A percentile compares a stretch with the other conserved stretches of the same genome.
These are phyloP conservation scores for Cornus suecica DNA, from an alignment of 148 eudicot genomes.

Conservation along the genomic window DNA sequence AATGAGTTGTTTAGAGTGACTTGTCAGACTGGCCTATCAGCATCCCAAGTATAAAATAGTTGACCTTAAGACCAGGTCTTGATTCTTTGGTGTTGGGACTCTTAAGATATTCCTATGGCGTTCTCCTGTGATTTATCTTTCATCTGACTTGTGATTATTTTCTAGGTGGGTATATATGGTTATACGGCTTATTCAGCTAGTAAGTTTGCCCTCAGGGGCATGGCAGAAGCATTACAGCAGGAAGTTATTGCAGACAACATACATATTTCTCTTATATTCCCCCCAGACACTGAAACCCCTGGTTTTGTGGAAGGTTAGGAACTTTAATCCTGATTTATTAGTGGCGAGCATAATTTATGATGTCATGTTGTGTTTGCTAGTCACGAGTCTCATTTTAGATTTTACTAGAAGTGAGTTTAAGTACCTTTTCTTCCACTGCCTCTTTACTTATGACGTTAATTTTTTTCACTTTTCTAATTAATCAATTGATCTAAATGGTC, in stretches of 20 bases:
- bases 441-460: too few species aligned
- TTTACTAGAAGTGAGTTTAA: neutral
- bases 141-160: constrained; percentile 2
- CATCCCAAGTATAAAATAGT: neutral
- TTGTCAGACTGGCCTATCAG: too few species aligned
- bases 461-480: too few species aligned
- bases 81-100: neutral
- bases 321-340: neutral
- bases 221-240: constrained; percentile 92
- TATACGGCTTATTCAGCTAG: constrained; percentile 96
- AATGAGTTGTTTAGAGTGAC: too few species aligned
- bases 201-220: constrained; percentile 87
- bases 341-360: neutral
- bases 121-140: neutral
- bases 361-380: neutral
- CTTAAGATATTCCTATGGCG: neutral
- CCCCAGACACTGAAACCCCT: constrained; percentile 95
- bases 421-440: too few species aligned
- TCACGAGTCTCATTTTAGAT: neutral
- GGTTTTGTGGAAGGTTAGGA: constrained; percentile 72
- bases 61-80: neutral
- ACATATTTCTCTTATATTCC: constrained; percentile 81
- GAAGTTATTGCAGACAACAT: constrained; percentile 82
- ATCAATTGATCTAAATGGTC: too few species aligned
- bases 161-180: constrained; percentile 88